These are phyloP conservation scores for Epichloe sylvatica DNA, from an alignment of 2,329 filamentous ascomycete genomes.

Conservation along the genomic window DNA sequence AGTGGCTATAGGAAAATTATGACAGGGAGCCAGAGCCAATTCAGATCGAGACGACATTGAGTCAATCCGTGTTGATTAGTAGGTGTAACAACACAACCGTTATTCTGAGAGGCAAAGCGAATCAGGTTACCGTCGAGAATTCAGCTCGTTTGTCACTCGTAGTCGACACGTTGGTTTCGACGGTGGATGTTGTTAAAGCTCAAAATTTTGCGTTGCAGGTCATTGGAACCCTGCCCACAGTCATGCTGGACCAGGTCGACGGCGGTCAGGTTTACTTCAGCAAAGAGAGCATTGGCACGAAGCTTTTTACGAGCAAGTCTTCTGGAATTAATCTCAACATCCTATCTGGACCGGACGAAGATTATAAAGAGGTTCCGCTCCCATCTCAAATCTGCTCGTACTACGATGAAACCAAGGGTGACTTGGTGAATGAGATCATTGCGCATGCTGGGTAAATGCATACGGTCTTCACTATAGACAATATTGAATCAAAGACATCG, in stretches of 20 bases:
- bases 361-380: constrained; percentile 75
- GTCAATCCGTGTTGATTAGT: constrained; percentile 83
- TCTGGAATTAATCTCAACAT: constrained; percentile 78
- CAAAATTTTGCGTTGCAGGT: constrained; percentile 92
- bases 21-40: constrained; percentile 62
- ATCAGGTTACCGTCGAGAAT: constrained; percentile 94
- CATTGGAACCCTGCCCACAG: constrained; percentile 68
- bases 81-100: constrained; percentile 85
- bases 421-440: constrained; percentile 84
- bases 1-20: constrained; percentile 59
- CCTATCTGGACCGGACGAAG: constrained; percentile 54
- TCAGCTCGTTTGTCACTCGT: constrained; percentile 71
- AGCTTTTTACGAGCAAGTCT: constrained; percentile 83
- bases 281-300: constrained; percentile 61
- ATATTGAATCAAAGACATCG: not conserved
- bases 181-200: constrained; percentile 89
- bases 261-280: constrained; percentile 77
- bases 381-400: constrained; percentile 81
- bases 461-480: not conserved
- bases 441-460: constrained; percentile 64
- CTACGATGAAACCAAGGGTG: constrained; percentile 54
- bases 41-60: constrained; percentile 66
- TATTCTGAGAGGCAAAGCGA: constrained; percentile 82
- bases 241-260: constrained; percentile 88
- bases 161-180: constrained; percentile 78